phyloP scores from a whole-genome alignment of 768 basidiomycete species.

The Xerocomellus amylosporus region DNA sequence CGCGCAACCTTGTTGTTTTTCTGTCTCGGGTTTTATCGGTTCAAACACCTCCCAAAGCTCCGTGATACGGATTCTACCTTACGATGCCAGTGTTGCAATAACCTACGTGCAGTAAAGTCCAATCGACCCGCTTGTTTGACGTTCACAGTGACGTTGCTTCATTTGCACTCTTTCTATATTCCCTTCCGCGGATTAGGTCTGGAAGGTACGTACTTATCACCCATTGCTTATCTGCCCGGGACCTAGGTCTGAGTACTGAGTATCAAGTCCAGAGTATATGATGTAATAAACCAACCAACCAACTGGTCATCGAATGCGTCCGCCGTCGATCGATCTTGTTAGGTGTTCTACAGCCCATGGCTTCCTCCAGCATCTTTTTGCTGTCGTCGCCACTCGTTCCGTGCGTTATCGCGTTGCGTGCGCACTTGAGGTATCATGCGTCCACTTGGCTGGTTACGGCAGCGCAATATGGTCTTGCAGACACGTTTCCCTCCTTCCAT shows the following conservation, averaged over 20 bases:
- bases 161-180: not conserved
- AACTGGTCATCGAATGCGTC: not conserved
- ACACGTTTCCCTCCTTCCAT: slow-evolving; percentile 16
- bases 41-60: not conserved
- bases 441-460: slow-evolving; percentile 10
- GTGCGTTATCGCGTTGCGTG: slow-evolving; percentile 11
- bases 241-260: not conserved
- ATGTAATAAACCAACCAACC: not conserved
- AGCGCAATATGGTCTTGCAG: not conserved
- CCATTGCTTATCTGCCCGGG: slow-evolving; percentile 7
- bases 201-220: not conserved
- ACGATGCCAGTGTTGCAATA: not conserved
- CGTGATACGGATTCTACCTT: not conserved
- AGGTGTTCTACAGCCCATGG: not conserved
- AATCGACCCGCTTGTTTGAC: not conserved
- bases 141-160: not conserved
- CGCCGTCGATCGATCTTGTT: not conserved
- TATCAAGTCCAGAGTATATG: not conserved
- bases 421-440: not conserved
- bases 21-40: not conserved
- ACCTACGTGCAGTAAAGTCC: not conserved
- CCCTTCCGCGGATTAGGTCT: not conserved
- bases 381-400: not conserved
- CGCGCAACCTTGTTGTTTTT: not conserved
- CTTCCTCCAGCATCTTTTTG: not conserved